phyloP scores from a whole-genome alignment of 1,284 basidiomycete species.

The Coniferiporia weirii region DNA sequence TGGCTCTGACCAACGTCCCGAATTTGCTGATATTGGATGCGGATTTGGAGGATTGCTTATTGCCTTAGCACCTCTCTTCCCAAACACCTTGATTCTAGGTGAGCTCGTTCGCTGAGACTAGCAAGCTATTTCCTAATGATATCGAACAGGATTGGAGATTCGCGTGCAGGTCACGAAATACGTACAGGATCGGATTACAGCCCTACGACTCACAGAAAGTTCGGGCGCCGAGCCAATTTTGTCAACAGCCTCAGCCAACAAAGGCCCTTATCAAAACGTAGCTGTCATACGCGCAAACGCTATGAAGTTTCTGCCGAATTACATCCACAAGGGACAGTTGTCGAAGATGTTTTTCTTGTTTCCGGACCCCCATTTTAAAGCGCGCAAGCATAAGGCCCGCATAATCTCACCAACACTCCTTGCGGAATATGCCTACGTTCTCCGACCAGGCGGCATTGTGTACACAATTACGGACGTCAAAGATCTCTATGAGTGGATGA shows the following conservation, averaged over 20 bases:
- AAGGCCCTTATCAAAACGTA: conserved; percentile 80
- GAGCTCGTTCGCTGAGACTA: conserved; percentile 28
- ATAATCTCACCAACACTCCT: conserved; percentile 57
- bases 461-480: conserved; percentile 98
- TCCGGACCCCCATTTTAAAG: conserved; percentile 99
- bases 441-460: conserved; percentile 87
- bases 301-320: conserved; percentile 99
- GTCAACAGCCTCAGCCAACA: conserved; percentile 23
- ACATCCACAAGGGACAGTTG: conserved; percentile 87
- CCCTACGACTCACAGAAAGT: conserved; percentile 61
- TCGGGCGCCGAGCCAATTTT: conserved; percentile 19
- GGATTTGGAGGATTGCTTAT: conserved; percentile 96
- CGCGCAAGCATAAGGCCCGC: conserved; percentile 96
- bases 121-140: not conserved
- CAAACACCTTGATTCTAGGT: conserved; percentile 94
- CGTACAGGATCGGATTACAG: conserved; percentile 90
- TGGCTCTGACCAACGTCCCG: conserved; percentile 60
- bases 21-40: conserved; percentile 97
- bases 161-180: conserved; percentile 96
- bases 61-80: conserved; percentile 86
- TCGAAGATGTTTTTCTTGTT: conserved; percentile 97
- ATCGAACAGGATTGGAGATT: conserved; percentile 85
- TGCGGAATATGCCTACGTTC: conserved; percentile 85
- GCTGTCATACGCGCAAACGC: conserved; percentile 94
- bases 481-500: conserved; percentile 97